phyloP scores from a whole-genome alignment of 1,139 yeast species.

The Nakaseomyces sp. region DNA sequence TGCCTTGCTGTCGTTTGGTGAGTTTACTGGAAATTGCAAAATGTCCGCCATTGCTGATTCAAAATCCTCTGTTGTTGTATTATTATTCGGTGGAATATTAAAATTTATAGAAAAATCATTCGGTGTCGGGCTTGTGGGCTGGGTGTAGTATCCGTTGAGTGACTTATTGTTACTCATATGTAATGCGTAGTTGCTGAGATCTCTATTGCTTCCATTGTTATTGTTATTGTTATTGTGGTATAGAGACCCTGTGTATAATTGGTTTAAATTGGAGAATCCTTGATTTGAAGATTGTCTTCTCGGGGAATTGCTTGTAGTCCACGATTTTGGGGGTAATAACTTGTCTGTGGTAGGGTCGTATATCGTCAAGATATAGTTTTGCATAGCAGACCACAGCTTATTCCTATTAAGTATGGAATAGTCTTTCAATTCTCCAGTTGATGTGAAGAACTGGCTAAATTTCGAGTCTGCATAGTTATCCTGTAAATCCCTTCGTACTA shows the following conservation, averaged over 20 bases:
- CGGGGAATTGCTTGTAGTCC: constrained; percentile 3
- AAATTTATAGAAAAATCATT: constrained; percentile 2
- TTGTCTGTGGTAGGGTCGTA: not conserved
- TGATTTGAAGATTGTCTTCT: not conserved
- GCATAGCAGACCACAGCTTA: not conserved
- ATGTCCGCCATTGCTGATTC: constrained; percentile 4
- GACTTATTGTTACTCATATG: constrained; percentile 2
- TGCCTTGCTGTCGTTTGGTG: not conserved
- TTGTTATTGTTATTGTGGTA: not conserved
- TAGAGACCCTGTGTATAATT: not conserved
- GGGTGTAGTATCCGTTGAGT: constrained; percentile 6
- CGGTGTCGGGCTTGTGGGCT: constrained; percentile 6
- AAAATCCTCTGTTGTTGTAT: not conserved
- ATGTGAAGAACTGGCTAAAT: constrained; percentile 1
- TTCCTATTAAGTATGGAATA: not conserved
- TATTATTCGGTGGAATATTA: not conserved
- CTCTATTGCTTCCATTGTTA: not conserved
- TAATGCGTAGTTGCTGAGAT: not conserved
- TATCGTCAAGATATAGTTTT: constrained; percentile 1
- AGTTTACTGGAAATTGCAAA: not conserved
- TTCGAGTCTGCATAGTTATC: not conserved
- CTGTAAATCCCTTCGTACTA: not conserved
- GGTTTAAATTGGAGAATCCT: not conserved
- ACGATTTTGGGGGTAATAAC: not conserved
- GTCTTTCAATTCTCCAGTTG: constrained; percentile 1